Evolutionary conservation across 768 basidiomycete genomes (phyloP), one percentile per base, ranked within the genome.

Genomic region (Lanmaoa rubissima): DNA sequence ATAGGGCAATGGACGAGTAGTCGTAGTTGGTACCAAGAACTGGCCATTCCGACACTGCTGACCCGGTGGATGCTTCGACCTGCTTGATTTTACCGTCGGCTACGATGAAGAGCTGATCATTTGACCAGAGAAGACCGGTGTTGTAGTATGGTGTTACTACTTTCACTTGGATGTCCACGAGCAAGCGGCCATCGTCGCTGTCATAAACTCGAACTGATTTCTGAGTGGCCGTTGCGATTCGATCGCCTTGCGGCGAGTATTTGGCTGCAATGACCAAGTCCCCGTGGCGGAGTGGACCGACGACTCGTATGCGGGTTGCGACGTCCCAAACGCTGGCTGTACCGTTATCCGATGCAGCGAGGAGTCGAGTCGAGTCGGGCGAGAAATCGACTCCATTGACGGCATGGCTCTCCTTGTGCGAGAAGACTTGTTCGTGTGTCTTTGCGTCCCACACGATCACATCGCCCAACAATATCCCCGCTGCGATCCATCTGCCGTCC

Each of bases 121-220:
- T 36, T 0, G 28, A 48, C 60, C 61, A 62, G 38, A 58, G 35
- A 16, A 58, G 56, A 46, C 43, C 28, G 5, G 10, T 43, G 52
- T 52, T 43, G 39, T 38, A 16, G 0, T 0, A 0, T 12, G 44
- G 26, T 5, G 21, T 19, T 1, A 48, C 57, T 1, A 1, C 1
- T 5, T 19, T 32, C 21, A 24, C 21, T 1, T 5, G 0, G 13
- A 50, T 12, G 5, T 56, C 34, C 16, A 28, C 1, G 8, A 61
- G 42, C n/a, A 28, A 11, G 1, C 4, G 6, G 21, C 53, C 31
- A 26, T 51, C 3, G n/a, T 7, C 1, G 26, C 35, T 43, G 45
- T 60, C 39, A 16, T 31, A 60, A 47, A 60, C 48, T 4, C n/a
- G 48, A 21, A 52, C 38, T 11, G 13, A 24, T 5, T 26, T 7